These are phyloP conservation scores for peach (Prunus persica) DNA, from an alignment of 306 rosid genomes.

Conservation along the genomic window Prunus_persica_NCBIv2 NC_034012.1:6181001-6181500, in stretches of 20 bases:
- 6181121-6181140: neutral
- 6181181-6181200: conserved; percentile 54
- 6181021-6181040: conserved; percentile 1
- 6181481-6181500: neutral
- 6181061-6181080: conserved; percentile 1
- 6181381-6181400: neutral
- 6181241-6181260: conserved; percentile 97
- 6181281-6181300: conserved; percentile 49
- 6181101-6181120: neutral
- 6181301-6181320: neutral
- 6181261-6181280: conserved; percentile 82
- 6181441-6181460: neutral
- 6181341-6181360: neutral
- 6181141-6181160: neutral
- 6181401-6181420: neutral
- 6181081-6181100: neutral
- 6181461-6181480: neutral
- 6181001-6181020: neutral
- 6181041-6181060: neutral
- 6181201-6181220: conserved; percentile 76
- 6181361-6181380: neutral
- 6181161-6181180: conserved; percentile 17
- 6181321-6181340: neutral
- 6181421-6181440: neutral
- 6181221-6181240: conserved; percentile 86